These are phyloP conservation scores for Pseudohalonectria lignicola DNA, from an alignment of 2,329 filamentous ascomycete genomes.

Conservation along the genomic window DNA sequence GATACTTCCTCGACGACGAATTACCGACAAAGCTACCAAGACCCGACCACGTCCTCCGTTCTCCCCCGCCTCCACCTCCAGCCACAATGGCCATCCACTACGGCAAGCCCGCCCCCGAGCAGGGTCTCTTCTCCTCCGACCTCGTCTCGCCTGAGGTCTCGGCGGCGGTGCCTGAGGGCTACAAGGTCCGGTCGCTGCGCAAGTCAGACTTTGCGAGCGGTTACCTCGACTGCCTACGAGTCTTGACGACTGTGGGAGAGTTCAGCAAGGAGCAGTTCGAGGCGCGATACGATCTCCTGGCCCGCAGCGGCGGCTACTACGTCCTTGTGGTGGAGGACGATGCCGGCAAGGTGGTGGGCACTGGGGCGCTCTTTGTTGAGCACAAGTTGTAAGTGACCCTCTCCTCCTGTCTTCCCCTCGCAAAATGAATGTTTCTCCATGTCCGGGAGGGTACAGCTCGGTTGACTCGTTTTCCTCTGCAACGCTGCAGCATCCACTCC, in stretches of 20 bases:
- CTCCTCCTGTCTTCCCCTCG: conserved; percentile 1
- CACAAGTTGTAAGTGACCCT: conserved; percentile 65
- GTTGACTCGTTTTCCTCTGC: too few relatives aligned
- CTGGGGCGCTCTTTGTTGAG: conserved; percentile 83
- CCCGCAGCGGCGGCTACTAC: conserved; percentile 67
- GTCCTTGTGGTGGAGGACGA: conserved; percentile 76
- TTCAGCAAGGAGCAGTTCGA: conserved; percentile 65
- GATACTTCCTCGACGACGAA: too few relatives aligned
- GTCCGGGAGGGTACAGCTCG: too few relatives aligned
- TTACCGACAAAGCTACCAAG: too few relatives aligned
- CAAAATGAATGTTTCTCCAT: too few relatives aligned
- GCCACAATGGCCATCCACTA: conserved; percentile 3
- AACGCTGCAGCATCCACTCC: conserved; percentile 69
- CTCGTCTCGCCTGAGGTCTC: conserved; percentile 71
- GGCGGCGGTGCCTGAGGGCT: conserved; percentile 64
- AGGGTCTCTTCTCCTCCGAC: conserved; percentile 64
- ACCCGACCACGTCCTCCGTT: too few relatives aligned
- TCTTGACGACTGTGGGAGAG: conserved; percentile 88
- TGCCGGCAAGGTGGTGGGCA: conserved; percentile 64
- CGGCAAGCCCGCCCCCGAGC: conserved; percentile 13
- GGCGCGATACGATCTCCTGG: conserved; percentile 75
- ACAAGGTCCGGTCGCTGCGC: conserved; percentile 71
- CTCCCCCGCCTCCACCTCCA: too few relatives aligned
- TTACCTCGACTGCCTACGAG: conserved; percentile 83
- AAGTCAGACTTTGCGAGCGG: conserved; percentile 67